Percentiles rank a stretch among this genome's conserved stretches.
These are phyloP conservation scores for Mortierella alpina DNA, from an alignment of 192 early-diverging fungal species.

Conservation along the genomic window DNA sequence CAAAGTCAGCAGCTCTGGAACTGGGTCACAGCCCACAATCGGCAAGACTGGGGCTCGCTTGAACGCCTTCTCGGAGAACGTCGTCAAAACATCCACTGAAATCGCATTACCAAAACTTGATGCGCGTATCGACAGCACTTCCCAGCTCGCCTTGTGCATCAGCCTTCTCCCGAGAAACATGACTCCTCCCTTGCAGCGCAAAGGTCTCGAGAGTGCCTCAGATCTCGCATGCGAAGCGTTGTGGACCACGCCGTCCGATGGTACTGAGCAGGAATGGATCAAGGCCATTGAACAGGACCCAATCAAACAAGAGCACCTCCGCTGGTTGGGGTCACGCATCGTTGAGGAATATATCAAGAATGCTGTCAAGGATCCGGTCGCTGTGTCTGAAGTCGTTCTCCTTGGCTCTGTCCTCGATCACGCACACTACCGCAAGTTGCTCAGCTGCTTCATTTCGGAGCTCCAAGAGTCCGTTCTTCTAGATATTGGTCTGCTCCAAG, in stretches of 20 bases:
- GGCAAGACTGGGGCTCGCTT: neutral
- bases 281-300: slow-evolving; percentile 1
- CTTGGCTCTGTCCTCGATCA: too few species aligned
- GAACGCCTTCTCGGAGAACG: neutral
- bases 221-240: neutral
- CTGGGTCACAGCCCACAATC: neutral
- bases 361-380: too few species aligned
- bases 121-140: neutral
- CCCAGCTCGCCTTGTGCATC: neutral
- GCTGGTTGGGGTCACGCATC: too few species aligned
- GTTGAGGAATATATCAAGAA: too few species aligned
- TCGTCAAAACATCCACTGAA: neutral
- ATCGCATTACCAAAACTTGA: neutral
- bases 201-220: neutral
- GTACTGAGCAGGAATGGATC: neutral
- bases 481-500: too few species aligned
- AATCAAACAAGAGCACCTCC: neutral
- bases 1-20: slow-evolving; percentile 2
- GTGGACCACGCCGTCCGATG: neutral
- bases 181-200: neutral
- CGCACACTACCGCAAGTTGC: too few species aligned
- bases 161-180: neutral
- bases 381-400: too few species aligned
- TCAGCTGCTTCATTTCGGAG: too few species aligned
- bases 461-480: too few species aligned